Evolutionary conservation across 1,139 yeast species (phyloP).

Genomic region (Spathaspora jeffriesii): DNA sequence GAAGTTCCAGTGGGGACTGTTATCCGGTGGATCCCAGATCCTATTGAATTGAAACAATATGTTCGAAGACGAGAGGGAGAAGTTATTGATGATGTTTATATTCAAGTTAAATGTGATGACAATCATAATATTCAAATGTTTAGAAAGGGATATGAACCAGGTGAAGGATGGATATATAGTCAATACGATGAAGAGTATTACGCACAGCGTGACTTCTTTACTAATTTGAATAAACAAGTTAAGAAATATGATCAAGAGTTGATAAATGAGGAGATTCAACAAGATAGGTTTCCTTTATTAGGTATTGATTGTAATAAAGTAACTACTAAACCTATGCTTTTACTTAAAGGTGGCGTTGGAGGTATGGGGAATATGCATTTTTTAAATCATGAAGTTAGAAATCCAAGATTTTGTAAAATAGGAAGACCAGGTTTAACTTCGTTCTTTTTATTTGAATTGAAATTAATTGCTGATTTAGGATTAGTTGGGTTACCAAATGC

Average conservation of each 20-base stretch:
- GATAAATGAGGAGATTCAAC: slow-evolving; percentile 57
- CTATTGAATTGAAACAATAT: slow-evolving; percentile 43
- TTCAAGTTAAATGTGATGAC: slow-evolving; percentile 28
- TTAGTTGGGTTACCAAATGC: slow-evolving; percentile 96
- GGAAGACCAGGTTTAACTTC: slow-evolving; percentile 75
- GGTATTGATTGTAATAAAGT: slow-evolving; percentile 77
- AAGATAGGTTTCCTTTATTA: slow-evolving; percentile 72
- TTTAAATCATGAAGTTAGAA: slow-evolving; percentile 76
- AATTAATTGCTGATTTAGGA: slow-evolving; percentile 89
- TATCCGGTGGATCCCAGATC: slow-evolving; percentile 84
- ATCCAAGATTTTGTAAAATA: slow-evolving; percentile 82
- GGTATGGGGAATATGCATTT: slow-evolving; percentile 98
- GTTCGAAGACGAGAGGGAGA: slow-evolving; percentile 27
- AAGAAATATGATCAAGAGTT: slow-evolving; percentile 61
- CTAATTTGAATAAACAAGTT: slow-evolving; percentile 61
- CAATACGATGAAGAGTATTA: slow-evolving; percentile 75
- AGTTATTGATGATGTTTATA: slow-evolving; percentile 24
- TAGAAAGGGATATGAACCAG: slow-evolving; percentile 57
- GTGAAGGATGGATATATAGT: slow-evolving; percentile 88
- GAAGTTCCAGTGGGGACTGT: slow-evolving; percentile 93
- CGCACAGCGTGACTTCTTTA: slow-evolving; percentile 62
- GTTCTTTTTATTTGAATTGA: slow-evolving; percentile 76
- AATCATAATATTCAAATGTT: slow-evolving; percentile 50
- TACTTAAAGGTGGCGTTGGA: slow-evolving; percentile 85
- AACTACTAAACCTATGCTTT: slow-evolving; percentile 64